Evolutionary conservation across 2,329 filamentous ascomycete species (phyloP), one percentile per base, ranked within the genome.

Genomic region (Xylariaceae sp.): DNA sequence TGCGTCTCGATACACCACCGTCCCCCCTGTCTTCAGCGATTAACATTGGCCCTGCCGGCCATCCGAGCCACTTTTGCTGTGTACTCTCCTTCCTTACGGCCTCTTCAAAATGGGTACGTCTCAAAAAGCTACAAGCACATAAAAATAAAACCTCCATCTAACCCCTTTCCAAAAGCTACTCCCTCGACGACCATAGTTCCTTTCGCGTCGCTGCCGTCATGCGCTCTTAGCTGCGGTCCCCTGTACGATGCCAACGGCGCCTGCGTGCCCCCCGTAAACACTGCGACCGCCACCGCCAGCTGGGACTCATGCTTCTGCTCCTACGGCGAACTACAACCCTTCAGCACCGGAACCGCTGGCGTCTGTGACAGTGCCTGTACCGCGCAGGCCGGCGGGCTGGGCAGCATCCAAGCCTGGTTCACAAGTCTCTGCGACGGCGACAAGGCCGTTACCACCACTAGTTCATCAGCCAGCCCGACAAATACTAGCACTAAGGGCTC

Each of bases 271-370:
- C 78, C 77, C 4, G 73, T 68, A 20, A 71, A 66, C 3, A 64
- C 75, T 5, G 64, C 67, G 6, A 72, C 74, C 40, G 71, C 74
- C 38, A 63, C 75, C 33, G 59, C 64, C 17, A 76, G 72, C 35
- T 88, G 85, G 63, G 72, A 80, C 41, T 71, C 74, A 27, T 94
- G 89, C 67, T 90, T 94, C 69, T 95, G 89, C 69, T 69, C 74
- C 56, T 80, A 85, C 40, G 53, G 72, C 11, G 69, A 75, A 19
- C 74, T 93, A 3, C 68, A 73, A 4, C 64, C 73, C 7, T 81
- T 89, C 45, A 76, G 77, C 23, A 68, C 70, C 10, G 76, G 73
- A 25, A 72, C 76, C 4, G 67, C 72, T 4, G 78, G 78, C 4
- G 75, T 87, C 12, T 91, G 88, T 67, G 77, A 81, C 48, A 58